Base-by-base conservation (phyloP, 75 land plant genomes). In the Pinus taeda region DNA sequence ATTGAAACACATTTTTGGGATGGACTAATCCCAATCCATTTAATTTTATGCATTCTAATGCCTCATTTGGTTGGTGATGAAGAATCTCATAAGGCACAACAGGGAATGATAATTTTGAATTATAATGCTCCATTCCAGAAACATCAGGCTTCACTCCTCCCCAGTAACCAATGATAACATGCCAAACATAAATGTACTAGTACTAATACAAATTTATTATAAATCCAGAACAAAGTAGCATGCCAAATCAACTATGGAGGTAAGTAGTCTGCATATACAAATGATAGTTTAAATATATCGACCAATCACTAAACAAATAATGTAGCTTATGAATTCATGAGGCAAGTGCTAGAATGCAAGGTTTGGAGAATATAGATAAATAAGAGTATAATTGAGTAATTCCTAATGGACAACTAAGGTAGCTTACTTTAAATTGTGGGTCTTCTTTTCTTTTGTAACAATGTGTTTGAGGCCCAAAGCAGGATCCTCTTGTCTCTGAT, bases 141-240 rank as follows among this genome's bases (percentile, higher is more conserved):
- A 91, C 3, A 33, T 86, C 91, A n/a, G 91, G 91, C 56, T 78
- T 83, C 2, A 96, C 84, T 76, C 98, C 98, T 61, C 98, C 98
- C 98, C 94, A 93, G 82, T 96, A 96, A 12, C 98, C 98, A 24
- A 87, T 85, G 70, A 96, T 79, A n/a, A 96, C 96, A 81, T 96
- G 98, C 98, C 98, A 96, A 15, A 93, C 92, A 83, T 93, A 96
- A 26, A 92, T 93, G 79, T 92, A 93, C 76, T 95, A 93, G 80
- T 3, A 15, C 39, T 57, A 15, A 3, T 56, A 61, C 20, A 55
- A 74, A 24, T 14, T 24, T 22, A 22, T 11, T 29, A 63, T 24
- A 15, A 20, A 42, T 59, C 22, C 18, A 59, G 37, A 71, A 22
- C 9, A 60, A 24, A 45, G 69, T 79, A 81, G 59, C 55, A 77